Conservation (phyloP, 2,329 filamentous ascomycete genomes). For the Fusarium aywerte region DNA sequence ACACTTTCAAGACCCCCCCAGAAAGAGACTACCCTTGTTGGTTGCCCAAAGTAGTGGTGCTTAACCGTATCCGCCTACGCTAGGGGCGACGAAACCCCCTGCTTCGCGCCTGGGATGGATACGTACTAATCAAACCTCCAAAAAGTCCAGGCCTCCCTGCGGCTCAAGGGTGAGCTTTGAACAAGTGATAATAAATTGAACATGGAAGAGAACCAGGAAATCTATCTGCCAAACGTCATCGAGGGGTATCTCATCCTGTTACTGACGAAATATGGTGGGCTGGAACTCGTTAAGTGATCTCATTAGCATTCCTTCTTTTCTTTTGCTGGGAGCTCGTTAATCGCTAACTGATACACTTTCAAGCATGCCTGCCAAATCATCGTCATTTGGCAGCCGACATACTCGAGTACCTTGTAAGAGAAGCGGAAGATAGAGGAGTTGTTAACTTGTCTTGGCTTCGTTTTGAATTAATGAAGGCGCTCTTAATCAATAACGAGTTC, state of each 20-base stretch:
- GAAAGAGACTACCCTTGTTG: constrained; percentile 19
- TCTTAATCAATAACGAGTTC: neutral
- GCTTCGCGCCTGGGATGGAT: constrained; percentile 28
- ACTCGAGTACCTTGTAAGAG: neutral
- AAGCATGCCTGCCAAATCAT: constrained; percentile 1
- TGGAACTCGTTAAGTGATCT: constrained; percentile 30
- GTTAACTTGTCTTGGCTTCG: neutral
- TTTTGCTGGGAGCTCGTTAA: constrained; percentile 8
- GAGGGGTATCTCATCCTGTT: constrained; percentile 37
- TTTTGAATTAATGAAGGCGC: neutral
- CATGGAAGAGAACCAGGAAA: constrained; percentile 24
- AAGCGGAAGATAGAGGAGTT: neutral
- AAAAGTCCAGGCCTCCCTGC: constrained; percentile 30
- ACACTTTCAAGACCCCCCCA: constrained; percentile 22
- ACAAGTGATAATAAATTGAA: constrained; percentile 12
- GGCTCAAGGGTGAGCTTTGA: constrained; percentile 20
- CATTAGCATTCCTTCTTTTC: constrained; percentile 33
- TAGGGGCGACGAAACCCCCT: constrained; percentile 34
- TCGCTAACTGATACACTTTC: neutral
- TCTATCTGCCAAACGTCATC: constrained; percentile 39
- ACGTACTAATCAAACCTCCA: constrained; percentile 26
- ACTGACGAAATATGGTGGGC: constrained; percentile 24
- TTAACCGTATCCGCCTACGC: constrained; percentile 41
- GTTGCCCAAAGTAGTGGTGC: constrained; percentile 34
- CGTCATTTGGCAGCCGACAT: neutral